phyloP scores from a whole-genome alignment of 768 basidiomycete species.

The Trametes cubensis region DNA sequence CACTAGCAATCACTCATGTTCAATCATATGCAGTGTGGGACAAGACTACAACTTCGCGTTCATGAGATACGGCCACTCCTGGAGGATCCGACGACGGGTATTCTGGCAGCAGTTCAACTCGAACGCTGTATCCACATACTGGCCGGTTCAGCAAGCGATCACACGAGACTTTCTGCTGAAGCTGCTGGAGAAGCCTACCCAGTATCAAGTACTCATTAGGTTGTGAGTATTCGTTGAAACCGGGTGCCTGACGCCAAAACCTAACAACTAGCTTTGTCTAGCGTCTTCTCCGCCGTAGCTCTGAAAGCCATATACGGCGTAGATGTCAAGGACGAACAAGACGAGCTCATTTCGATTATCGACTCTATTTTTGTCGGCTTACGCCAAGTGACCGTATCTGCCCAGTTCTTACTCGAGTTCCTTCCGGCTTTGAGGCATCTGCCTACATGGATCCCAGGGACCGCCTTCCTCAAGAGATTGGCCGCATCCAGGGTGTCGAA shows the following conservation, averaged over 20 bases:
- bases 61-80: slow-evolving; percentile 6
- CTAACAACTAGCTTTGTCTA: not conserved
- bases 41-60: slow-evolving; percentile 8
- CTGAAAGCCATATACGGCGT: slow-evolving; percentile 5
- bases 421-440: not conserved
- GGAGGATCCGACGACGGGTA: slow-evolving; percentile 12
- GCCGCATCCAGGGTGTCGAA: not conserved
- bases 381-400: slow-evolving; percentile 6
- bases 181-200: slow-evolving; percentile 5
- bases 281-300: slow-evolving; percentile 1
- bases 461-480: not conserved
- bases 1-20: not conserved
- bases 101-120: slow-evolving; percentile 16
- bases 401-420: slow-evolving; percentile 6
- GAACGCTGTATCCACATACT: not conserved
- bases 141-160: not conserved
- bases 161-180: slow-evolving; percentile 14
- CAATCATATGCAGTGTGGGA: slow-evolving; percentile 1
- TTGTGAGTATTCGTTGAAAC: not conserved
- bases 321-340: not conserved
- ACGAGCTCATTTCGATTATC: slow-evolving; percentile 20
- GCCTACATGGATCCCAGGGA: slow-evolving; percentile 7
- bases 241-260: not conserved
- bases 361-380: slow-evolving; percentile 11
- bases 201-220: not conserved